Percentiles rank a stretch among this genome's conserved stretches.
phyloP scores from a whole-genome alignment of 306 rosid genomes.

The barrel medic (Medicago truncatula) region MtrunA17r5.0-ANR NC_053044.1:40767501-40768000 shows the following conservation, averaged over 20 bases:
- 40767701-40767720: constrained; percentile 86
- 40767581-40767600: constrained; percentile 70
- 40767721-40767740: constrained; percentile 88
- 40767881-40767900: constrained; percentile 74
- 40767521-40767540: constrained; percentile 78
- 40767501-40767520: constrained; percentile 84
- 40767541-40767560: constrained; percentile 72
- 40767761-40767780: constrained; percentile 69
- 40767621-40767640: constrained; percentile 13
- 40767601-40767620: not conserved
- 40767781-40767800: constrained; percentile 9
- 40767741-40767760: constrained; percentile 77
- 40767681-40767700: constrained; percentile 94
- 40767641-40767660: constrained; percentile 32
- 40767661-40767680: constrained; percentile 90
- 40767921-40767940: constrained; percentile 85
- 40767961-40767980: constrained; percentile 80
- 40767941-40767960: constrained; percentile 85
- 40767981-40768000: constrained; percentile 11
- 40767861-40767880: constrained; percentile 64
- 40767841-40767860: constrained; percentile 94
- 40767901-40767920: constrained; percentile 90
- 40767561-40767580: constrained; percentile 70
- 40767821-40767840: constrained; percentile 44
- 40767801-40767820: constrained; percentile 25